Evolutionary conservation across 1,284 basidiomycete species (phyloP).

Genomic region (Rhizopogon hawkerae): DNA sequence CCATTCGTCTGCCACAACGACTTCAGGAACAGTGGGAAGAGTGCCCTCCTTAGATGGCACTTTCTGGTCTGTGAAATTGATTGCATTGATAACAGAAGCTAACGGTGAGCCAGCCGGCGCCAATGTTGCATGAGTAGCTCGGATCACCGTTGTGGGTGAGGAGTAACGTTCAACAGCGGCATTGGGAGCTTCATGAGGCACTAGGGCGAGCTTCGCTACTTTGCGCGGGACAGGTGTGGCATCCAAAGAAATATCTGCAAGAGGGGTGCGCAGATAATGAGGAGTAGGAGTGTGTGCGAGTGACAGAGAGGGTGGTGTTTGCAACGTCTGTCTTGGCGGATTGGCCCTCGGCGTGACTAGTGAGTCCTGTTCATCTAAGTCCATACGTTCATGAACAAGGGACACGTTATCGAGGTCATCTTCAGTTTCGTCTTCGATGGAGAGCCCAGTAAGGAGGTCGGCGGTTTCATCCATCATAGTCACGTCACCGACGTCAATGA

Average conservation of each 20-base stretch:
- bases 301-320: constrained; percentile 2
- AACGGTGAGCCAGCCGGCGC: constrained; percentile 28
- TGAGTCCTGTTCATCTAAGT: constrained; percentile 3
- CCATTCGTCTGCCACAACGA: constrained; percentile 6
- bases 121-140: constrained; percentile 8
- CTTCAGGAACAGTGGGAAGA: background rate
- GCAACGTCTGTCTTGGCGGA: background rate
- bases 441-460: constrained; percentile 2
- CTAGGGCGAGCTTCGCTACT: background rate
- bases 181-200: background rate
- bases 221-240: constrained; percentile 13
- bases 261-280: constrained; percentile 13
- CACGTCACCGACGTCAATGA: constrained; percentile 54
- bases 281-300: background rate
- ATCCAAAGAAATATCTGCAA: constrained; percentile 19
- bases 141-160: constrained; percentile 5
- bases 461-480: constrained; percentile 24
- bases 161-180: background rate
- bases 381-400: background rate
- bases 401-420: constrained; percentile 1
- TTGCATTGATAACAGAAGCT: constrained; percentile 30
- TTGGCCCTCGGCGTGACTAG: constrained; percentile 3
- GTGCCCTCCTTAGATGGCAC: background rate
- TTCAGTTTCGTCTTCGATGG: constrained; percentile 5
- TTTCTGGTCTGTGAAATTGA: constrained; percentile 16